Percentiles rank a stretch among this genome's conserved stretches.
phyloP scores from a whole-genome alignment of 441 rosid species.

The Populus hybrid region DNA sequence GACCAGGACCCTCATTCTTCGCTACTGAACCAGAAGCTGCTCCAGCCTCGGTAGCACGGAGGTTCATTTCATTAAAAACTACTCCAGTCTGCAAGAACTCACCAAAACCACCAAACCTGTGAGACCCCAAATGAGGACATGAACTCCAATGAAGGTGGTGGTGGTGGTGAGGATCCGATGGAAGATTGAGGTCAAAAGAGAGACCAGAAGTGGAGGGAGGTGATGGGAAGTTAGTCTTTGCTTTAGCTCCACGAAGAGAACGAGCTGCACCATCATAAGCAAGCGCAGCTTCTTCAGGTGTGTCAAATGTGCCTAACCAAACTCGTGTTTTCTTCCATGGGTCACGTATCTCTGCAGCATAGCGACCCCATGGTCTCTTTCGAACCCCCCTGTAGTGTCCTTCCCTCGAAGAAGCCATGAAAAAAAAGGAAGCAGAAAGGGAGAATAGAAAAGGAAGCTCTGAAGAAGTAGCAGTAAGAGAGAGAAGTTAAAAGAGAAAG shows the following conservation, averaged over 20 bases:
- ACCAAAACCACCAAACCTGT: slow-evolving; percentile 36
- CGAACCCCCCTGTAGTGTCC: slow-evolving; percentile 95
- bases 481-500: background rate
- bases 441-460: background rate
- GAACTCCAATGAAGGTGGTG: slow-evolving; percentile 39
- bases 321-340: slow-evolving; percentile 96
- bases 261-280: slow-evolving; percentile 96
- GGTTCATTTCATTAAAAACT: slow-evolving; percentile 46
- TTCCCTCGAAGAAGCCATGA: slow-evolving; percentile 39
- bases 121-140: slow-evolving; percentile 24
- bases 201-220: slow-evolving; percentile 30
- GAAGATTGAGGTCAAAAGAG: slow-evolving; percentile 25
- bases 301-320: slow-evolving; percentile 96
- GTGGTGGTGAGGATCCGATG: slow-evolving; percentile 31
- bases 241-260: slow-evolving; percentile 86
- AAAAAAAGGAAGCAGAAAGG: background rate
- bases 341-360: slow-evolving; percentile 96
- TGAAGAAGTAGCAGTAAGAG: background rate
- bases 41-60: slow-evolving; percentile 9
- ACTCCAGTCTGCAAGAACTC: slow-evolving; percentile 62
- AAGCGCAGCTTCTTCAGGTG: slow-evolving; percentile 93
- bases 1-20: slow-evolving; percentile 10
- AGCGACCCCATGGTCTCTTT: slow-evolving; percentile 98
- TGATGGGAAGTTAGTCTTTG: slow-evolving; percentile 85
- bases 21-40: slow-evolving; percentile 5